Evolutionary conservation across 2,329 filamentous ascomycete species (phyloP).

Genomic region (Fulvia fulva): DNA sequence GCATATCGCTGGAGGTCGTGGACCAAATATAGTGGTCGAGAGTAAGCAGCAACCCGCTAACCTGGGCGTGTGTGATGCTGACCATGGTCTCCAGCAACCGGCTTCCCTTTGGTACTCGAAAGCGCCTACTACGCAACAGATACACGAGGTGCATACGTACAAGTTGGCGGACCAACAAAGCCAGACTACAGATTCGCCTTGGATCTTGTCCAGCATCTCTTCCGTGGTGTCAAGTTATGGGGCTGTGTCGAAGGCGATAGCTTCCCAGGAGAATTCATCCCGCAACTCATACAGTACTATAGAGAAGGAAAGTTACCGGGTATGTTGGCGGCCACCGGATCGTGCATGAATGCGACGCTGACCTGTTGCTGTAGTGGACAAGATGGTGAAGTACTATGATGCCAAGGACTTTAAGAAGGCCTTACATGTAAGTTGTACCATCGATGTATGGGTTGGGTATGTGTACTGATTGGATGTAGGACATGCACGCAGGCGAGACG

Average conservation of each 20-base stretch:
- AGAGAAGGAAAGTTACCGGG: slow-evolving; percentile 40
- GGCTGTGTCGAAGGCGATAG: slow-evolving; percentile 45
- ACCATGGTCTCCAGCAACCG: slow-evolving; percentile 14
- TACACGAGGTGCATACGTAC: slow-evolving; percentile 41
- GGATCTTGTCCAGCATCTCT: slow-evolving; percentile 38
- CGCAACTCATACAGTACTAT: slow-evolving; percentile 44
- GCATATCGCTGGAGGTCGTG: slow-evolving; percentile 31
- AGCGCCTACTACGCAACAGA: slow-evolving; percentile 17
- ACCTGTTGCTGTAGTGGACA: slow-evolving; percentile 29
- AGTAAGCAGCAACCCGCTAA: slow-evolving; percentile 5
- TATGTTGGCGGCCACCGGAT: neutral
- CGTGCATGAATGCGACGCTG: neutral
- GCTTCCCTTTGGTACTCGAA: slow-evolving; percentile 17
- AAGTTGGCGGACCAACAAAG: slow-evolving; percentile 43
- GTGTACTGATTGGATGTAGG: slow-evolving; percentile 12
- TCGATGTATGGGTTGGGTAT: neutral
- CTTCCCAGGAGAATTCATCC: slow-evolving; percentile 38
- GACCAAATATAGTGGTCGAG: slow-evolving; percentile 44
- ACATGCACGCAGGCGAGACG: slow-evolving; percentile 37
- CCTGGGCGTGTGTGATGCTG: neutral
- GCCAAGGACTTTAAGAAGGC: slow-evolving; percentile 38
- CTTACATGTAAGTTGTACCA: slow-evolving; percentile 19
- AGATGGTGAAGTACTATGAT: slow-evolving; percentile 40
- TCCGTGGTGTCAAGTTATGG: slow-evolving; percentile 42
- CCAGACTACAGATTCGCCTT: slow-evolving; percentile 39